These are phyloP conservation scores for Ascochyta clinopodiicola DNA, from an alignment of 2,329 filamentous ascomycete species.

Conservation along the genomic window DNA sequence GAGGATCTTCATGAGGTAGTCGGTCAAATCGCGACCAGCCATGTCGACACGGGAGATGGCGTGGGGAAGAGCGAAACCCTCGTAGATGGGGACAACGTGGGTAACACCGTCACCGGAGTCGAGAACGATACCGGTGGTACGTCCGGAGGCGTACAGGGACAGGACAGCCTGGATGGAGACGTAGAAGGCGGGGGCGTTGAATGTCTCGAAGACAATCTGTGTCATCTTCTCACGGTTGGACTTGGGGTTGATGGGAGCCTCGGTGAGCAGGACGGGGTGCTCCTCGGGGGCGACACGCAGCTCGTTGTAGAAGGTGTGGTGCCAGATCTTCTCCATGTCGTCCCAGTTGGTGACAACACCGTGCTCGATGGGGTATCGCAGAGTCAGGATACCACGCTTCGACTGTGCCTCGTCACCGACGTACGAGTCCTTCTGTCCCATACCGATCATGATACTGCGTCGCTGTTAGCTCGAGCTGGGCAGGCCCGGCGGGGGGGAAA, in stretches of 20 bases:
- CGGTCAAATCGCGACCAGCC: conserved; percentile 99
- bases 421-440: conserved; percentile 99
- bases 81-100: conserved; percentile 99
- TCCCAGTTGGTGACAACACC: conserved; percentile 99
- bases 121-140: conserved; percentile 99
- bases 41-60: conserved; percentile 99
- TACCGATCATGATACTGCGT: conserved; percentile 99
- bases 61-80: conserved; percentile 99
- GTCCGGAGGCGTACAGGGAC: conserved; percentile 98
- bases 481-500: conserved; percentile 21
- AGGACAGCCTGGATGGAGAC: conserved; percentile 99
- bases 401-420: conserved; percentile 99
- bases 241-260: conserved; percentile 99
- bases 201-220: conserved; percentile 99
- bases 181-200: conserved; percentile 99
- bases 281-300: conserved; percentile 99
- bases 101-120: conserved; percentile 99
- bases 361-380: conserved; percentile 99
- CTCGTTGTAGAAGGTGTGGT: conserved; percentile 99
- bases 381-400: conserved; percentile 99
- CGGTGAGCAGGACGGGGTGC: conserved; percentile 98
- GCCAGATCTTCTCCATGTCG: conserved; percentile 99
- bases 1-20: conserved; percentile 99
- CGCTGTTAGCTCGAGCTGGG: conserved; percentile 49
- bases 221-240: conserved; percentile 99